phyloP scores from a whole-genome alignment of 164 flowering plant genomes.

The Hamamelis virginiana region DNA sequence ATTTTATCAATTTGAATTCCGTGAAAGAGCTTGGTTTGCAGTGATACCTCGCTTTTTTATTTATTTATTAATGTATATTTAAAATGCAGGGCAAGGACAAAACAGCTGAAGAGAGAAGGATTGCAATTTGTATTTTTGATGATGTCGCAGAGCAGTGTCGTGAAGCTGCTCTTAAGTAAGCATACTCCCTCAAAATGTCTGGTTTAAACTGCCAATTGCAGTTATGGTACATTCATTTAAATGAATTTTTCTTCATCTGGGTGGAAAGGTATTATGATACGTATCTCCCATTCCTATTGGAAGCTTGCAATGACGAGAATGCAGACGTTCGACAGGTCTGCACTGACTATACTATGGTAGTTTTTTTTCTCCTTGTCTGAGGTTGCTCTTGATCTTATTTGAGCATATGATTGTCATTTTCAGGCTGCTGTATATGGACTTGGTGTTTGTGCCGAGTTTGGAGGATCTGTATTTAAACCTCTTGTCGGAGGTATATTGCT shows the following conservation, averaged over 20 bases:
- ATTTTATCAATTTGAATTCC: no score
- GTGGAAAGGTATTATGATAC: constrained; percentile 60
- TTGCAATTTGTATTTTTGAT: constrained; percentile 80
- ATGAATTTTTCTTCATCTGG: background rate
- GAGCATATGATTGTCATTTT: constrained; percentile 2
- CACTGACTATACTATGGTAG: background rate
- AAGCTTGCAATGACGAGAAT: constrained; percentile 75
- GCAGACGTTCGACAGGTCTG: constrained; percentile 75
- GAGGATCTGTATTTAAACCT: constrained; percentile 81
- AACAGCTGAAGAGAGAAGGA: constrained; percentile 65
- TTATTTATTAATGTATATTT: background rate
- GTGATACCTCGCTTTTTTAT: background rate
- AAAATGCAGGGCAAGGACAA: constrained; percentile 64
- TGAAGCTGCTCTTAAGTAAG: constrained; percentile 67
- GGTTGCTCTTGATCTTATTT: background rate
- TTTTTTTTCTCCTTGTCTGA: background rate
- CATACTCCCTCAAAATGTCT: background rate
- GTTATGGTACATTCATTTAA: background rate
- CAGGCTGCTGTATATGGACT: constrained; percentile 99
- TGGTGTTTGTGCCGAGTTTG: constrained; percentile 97
- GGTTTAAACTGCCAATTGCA: background rate
- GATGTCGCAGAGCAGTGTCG: constrained; percentile 81
- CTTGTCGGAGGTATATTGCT: constrained; percentile 79
- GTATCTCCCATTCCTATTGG: constrained; percentile 65
- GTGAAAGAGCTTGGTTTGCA: no score